Conservation (phyloP, 2,329 filamentous ascomycete genomes). For the Claviceps pusilla region DNA sequence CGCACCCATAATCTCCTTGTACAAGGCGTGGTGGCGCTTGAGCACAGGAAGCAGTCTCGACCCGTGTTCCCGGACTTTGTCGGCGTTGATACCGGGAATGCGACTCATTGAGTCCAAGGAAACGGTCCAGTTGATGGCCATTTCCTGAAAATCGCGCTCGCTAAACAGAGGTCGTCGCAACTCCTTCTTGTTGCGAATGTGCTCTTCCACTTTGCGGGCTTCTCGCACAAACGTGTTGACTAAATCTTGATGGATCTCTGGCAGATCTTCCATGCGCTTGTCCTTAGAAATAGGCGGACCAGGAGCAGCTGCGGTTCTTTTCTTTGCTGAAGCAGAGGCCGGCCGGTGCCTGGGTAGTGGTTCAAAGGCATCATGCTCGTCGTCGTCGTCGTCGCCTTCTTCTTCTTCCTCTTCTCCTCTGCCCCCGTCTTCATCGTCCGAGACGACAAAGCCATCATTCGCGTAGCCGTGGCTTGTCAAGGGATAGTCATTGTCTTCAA, state of each 20-base stretch:
- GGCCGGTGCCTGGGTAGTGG: constrained; percentile 24
- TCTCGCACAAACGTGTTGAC: constrained; percentile 50
- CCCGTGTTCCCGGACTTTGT: constrained; percentile 49
- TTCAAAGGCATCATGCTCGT: constrained; percentile 32
- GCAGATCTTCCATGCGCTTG: constrained; percentile 35
- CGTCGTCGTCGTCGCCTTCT: constrained; percentile 25
- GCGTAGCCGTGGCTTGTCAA: constrained; percentile 32
- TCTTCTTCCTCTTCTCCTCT: constrained; percentile 18
- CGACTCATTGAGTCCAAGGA: constrained; percentile 44
- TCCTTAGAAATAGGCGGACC: constrained; percentile 46
- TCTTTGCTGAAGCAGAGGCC: constrained; percentile 16
- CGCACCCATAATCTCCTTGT: constrained; percentile 34
- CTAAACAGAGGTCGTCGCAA: constrained; percentile 50
- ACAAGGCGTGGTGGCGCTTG: constrained; percentile 28
- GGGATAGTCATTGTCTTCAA: constrained; percentile 24
- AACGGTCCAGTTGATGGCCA: constrained; percentile 55
- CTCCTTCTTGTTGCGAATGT: constrained; percentile 43
- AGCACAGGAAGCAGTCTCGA: constrained; percentile 45
- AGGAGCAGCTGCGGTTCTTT: constrained; percentile 10
- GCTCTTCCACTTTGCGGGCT: constrained; percentile 45
- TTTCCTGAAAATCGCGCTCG: constrained; percentile 53
- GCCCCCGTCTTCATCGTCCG: constrained; percentile 18
- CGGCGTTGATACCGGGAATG: constrained; percentile 47
- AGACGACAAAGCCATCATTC: constrained; percentile 34
- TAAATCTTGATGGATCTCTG: constrained; percentile 45